Conservation (phyloP, 2,329 filamentous ascomycete genomes). For the Lachnellula arida region DNA sequence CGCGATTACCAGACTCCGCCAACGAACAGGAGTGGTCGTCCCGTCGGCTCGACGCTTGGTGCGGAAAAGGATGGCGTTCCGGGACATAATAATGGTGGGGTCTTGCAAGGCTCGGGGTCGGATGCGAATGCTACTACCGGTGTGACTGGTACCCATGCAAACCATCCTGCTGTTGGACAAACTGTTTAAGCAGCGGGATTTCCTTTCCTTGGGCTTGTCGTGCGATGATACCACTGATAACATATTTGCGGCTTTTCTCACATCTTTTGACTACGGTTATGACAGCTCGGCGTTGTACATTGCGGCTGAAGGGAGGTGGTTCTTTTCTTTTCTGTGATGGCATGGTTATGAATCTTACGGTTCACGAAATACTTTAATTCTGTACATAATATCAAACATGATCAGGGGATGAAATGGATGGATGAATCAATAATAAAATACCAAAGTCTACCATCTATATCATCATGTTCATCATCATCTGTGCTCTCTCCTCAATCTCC, state of each 20-base stretch:
- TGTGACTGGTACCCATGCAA: constrained; percentile 1
- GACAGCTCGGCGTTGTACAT: not conserved
- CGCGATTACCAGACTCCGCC: constrained; percentile 21
- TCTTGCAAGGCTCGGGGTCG: not conserved
- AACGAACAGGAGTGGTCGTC: not conserved
- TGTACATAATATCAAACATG: too few relatives aligned
- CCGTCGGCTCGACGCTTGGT: not conserved
- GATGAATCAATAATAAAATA: too few relatives aligned
- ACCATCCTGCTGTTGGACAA: not conserved
- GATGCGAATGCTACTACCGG: not conserved
- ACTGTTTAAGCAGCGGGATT: constrained; percentile 6
- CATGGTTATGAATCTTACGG: not conserved
- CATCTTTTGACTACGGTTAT: not conserved
- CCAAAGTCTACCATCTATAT: too few relatives aligned
- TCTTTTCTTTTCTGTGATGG: not conserved
- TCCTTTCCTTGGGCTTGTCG: not conserved
- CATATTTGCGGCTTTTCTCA: not conserved
- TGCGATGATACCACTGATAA: not conserved
- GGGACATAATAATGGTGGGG: not conserved
- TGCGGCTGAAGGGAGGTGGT: not conserved
- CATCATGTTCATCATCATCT: too few relatives aligned
- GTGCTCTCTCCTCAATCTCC: too few relatives aligned
- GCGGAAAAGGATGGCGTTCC: not conserved
- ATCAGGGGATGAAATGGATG: too few relatives aligned
- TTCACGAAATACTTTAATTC: not conserved